Evolutionary conservation across 2,329 filamentous ascomycete genomes (phyloP), one percentile per base, ranked within the genome.

Genomic region (Bretziella fagacearum): DNA sequence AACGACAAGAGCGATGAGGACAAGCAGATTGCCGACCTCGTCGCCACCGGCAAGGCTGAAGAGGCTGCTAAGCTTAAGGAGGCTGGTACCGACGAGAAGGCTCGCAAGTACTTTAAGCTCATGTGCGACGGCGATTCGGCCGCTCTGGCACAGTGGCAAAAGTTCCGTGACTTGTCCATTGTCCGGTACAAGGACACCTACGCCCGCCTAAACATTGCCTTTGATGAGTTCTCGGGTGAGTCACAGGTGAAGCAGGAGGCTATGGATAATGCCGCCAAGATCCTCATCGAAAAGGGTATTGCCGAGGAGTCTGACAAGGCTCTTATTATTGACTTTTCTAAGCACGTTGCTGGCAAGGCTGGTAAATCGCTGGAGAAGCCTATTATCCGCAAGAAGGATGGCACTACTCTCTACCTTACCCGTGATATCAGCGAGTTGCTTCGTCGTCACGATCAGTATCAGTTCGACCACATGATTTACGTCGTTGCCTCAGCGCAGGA

Each of bases 381-480:
- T 22, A 72, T 86, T 46, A 71, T 86, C 50, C 73, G 79, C 53
- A 82, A 84, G 64, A 75, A 73, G 54, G 78, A 83, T 53, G 82
- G 82, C 47, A 84, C 80, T 10, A 81, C 79, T 33, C 70, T 84
- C 27, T 87, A 89, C 58, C 69, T 87, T 40, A 84, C 83, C 44
- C 75, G 82, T 54, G 81, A 89, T 60, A 80, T 87, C 52, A 81
- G 77, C 54, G 80, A 85, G 56, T 71, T 84, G 23, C 63, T 85
- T 46, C 72, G 77, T 56, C 74, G 82, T 48, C 54, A 73, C 41
- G 67, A 77, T 18, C 70, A 71, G 56, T 75, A 76, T 62, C 59
- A 75, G 8, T 84, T 83, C 55, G 80, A 86, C 62, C 75, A 83
- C 58, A 83, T 86, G 79, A 79, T 85, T 52, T 86, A 85, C 56